Evolutionary conservation across 768 basidiomycete genomes (phyloP).

Genomic region (Calvatia gigantea): DNA sequence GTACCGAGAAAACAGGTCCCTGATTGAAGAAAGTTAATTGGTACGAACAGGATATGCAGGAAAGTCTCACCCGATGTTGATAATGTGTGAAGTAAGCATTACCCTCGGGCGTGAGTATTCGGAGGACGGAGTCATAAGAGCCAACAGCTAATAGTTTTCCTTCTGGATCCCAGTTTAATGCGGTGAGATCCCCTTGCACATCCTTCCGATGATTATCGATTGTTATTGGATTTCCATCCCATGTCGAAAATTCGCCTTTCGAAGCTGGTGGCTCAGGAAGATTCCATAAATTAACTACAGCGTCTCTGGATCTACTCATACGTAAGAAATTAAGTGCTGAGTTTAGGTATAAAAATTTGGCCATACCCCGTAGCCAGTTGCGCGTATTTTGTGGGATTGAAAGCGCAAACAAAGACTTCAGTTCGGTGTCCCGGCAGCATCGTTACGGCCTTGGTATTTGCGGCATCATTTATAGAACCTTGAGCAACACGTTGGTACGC

Average conservation of each 20-base stretch:
- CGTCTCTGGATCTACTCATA: constrained; percentile 65
- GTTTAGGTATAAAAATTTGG: not conserved
- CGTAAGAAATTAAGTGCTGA: not conserved
- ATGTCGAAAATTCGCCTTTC: constrained; percentile 25
- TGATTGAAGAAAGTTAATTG: constrained; percentile 35
- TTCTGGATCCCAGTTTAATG: constrained; percentile 72
- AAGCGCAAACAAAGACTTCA: constrained; percentile 78
- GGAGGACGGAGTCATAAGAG: constrained; percentile 70
- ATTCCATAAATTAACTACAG: constrained; percentile 71
- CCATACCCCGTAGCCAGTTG: constrained; percentile 74
- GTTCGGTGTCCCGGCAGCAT: constrained; percentile 57
- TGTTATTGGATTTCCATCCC: constrained; percentile 34
- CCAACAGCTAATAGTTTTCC: constrained; percentile 75
- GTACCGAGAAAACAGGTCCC: constrained; percentile 78
- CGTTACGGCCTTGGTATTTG: constrained; percentile 39
- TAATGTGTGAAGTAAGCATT: constrained; percentile 56
- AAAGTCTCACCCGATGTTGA: constrained; percentile 58
- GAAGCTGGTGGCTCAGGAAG: constrained; percentile 41
- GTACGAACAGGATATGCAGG: constrained; percentile 12
- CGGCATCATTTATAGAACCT: constrained; percentile 40
- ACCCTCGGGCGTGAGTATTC: constrained; percentile 64
- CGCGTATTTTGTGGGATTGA: constrained; percentile 61
- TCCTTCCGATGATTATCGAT: constrained; percentile 47
- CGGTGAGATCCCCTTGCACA: constrained; percentile 63
- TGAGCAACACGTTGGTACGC: constrained; percentile 15